Evolutionary conservation across 805 yeast genomes (phyloP).

Genomic region (Cyberlindnera sargentensis): DNA sequence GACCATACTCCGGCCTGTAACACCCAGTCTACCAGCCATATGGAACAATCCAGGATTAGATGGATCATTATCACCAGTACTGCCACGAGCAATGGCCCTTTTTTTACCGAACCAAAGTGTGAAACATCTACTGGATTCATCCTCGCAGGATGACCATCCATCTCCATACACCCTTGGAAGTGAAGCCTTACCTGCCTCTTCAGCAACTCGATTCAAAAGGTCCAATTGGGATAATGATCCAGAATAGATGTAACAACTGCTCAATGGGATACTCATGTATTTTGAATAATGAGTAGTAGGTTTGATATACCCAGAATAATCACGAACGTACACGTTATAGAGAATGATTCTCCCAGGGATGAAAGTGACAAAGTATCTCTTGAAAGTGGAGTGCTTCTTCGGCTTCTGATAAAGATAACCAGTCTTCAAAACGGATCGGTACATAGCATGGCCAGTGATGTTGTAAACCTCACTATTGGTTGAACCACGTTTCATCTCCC

Average conservation of each 20-base stretch:
- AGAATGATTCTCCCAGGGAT: conserved; percentile 65
- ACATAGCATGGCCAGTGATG: conserved; percentile 50
- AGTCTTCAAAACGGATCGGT: conserved; percentile 50
- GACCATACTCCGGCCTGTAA: conserved; percentile 59
- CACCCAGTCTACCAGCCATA: conserved; percentile 50
- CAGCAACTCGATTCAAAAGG: conserved; percentile 39
- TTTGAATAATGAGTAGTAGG: conserved; percentile 45
- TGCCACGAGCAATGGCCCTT: conserved; percentile 32
- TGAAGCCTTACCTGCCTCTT: conserved; percentile 39
- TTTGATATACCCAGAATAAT: conserved; percentile 37
- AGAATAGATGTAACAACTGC: conserved; percentile 68
- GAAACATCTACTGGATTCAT: conserved; percentile 67
- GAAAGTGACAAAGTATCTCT: conserved; percentile 51
- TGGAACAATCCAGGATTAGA: conserved; percentile 38
- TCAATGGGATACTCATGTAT: conserved; percentile 52
- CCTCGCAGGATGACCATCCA: conserved; percentile 82
- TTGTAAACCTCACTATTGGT: conserved; percentile 50
- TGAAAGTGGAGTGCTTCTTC: conserved; percentile 61
- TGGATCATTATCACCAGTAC: conserved; percentile 6
- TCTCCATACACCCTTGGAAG: conserved; percentile 71
- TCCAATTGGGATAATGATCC: conserved; percentile 56
- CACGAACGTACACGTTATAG: conserved; percentile 44
- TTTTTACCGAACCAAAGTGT: conserved; percentile 79
- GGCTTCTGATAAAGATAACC: conserved; percentile 68
- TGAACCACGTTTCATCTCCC: conserved; percentile 46